Conservation (phyloP, 768 basidiomycete species). For the Tylopilus sp. region DNA sequence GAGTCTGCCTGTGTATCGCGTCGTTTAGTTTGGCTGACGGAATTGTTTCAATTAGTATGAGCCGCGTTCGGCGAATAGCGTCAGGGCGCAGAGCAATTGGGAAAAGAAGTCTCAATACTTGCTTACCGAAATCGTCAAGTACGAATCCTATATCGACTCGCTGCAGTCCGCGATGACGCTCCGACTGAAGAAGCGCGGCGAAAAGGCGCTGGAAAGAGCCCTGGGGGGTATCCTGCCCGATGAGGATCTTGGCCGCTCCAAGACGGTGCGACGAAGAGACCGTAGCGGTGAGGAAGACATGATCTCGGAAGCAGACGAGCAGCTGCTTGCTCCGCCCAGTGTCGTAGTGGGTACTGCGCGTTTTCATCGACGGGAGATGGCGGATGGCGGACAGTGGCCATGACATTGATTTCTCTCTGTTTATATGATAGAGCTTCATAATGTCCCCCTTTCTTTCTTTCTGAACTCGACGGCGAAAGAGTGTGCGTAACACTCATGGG, state of each 20-base stretch:
- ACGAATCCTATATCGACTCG: slow-evolving; percentile 91
- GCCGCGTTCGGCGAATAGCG: slow-evolving; percentile 65
- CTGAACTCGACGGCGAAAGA: background rate
- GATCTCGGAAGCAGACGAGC: slow-evolving; percentile 47
- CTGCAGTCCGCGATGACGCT: slow-evolving; percentile 79
- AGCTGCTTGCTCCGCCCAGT: slow-evolving; percentile 20
- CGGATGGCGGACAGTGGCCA: slow-evolving; percentile 33
- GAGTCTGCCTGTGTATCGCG: background rate
- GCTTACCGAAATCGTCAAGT: slow-evolving; percentile 91
- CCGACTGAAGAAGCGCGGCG: slow-evolving; percentile 85
- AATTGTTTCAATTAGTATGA: slow-evolving; percentile 54
- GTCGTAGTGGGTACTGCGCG: slow-evolving; percentile 30
- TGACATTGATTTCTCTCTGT: slow-evolving; percentile 18
- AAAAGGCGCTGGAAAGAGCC: slow-evolving; percentile 72
- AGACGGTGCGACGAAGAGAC: slow-evolving; percentile 38
- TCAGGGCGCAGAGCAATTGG: slow-evolving; percentile 87
- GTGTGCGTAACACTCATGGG: slow-evolving; percentile 16
- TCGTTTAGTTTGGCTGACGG: background rate
- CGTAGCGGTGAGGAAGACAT: slow-evolving; percentile 42
- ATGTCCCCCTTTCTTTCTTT: background rate
- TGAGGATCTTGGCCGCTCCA: slow-evolving; percentile 28
- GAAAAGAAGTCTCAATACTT: slow-evolving; percentile 88
- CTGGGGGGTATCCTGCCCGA: slow-evolving; percentile 36
- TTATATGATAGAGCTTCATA: slow-evolving; percentile 17
- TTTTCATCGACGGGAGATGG: slow-evolving; percentile 44